These are phyloP conservation scores for Aspergillus puulaauensis DNA, from an alignment of 2,329 filamentous ascomycete genomes.

Conservation along the genomic window DNA sequence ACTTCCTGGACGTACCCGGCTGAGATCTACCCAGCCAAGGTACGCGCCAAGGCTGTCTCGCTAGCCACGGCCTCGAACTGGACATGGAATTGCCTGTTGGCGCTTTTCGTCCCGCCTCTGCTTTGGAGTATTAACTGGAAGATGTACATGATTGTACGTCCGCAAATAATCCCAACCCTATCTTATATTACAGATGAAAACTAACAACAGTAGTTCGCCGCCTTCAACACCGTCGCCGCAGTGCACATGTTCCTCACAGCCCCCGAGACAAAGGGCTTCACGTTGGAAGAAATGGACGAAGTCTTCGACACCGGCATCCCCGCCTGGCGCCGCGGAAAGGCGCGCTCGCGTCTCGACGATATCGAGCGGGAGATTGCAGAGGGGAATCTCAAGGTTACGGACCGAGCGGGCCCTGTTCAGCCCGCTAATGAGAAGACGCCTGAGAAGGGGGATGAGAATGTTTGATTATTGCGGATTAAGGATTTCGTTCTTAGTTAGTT, in stretches of 20 bases:
- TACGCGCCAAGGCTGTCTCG: slow-evolving; percentile 21
- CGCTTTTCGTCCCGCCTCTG: slow-evolving; percentile 19
- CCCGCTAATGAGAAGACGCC: not conserved
- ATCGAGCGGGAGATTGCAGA: slow-evolving; percentile 16
- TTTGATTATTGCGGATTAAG: not conserved
- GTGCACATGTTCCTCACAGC: slow-evolving; percentile 21
- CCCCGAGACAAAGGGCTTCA: slow-evolving; percentile 20
- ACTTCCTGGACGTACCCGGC: slow-evolving; percentile 21
- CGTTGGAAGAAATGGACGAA: slow-evolving; percentile 25
- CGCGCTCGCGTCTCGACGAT: slow-evolving; percentile 16
- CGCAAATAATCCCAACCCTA: not conserved
- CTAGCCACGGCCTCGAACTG: slow-evolving; percentile 20
- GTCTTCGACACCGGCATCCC: slow-evolving; percentile 30
- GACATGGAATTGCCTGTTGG: slow-evolving; percentile 20
- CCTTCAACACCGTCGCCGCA: slow-evolving; percentile 18
- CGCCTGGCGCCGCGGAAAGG: slow-evolving; percentile 16
- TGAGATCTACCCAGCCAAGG: slow-evolving; percentile 20
- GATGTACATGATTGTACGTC: slow-evolving; percentile 22
- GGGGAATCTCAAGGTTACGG: slow-evolving; percentile 18
- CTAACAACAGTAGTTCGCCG: slow-evolving; percentile 14
- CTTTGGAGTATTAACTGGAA: slow-evolving; percentile 23
- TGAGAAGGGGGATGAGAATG: not conserved
- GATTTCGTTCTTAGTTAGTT: not conserved
- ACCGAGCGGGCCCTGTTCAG: not conserved
- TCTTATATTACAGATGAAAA: not conserved